Evolutionary conservation across 768 basidiomycete species (phyloP).

Genomic region (Trametes meyenii): DNA sequence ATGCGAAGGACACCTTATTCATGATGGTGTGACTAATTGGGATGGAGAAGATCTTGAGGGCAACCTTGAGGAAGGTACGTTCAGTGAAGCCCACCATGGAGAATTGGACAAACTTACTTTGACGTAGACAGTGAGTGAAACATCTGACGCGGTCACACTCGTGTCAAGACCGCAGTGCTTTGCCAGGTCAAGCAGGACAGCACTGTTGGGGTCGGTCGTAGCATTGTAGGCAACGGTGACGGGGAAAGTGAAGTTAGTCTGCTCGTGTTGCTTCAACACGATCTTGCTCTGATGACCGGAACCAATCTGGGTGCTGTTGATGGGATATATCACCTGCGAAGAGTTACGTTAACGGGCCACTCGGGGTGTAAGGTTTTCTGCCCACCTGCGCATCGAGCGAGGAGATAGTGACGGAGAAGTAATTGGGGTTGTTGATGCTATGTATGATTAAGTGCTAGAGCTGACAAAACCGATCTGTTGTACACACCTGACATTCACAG

Average conservation of each 20-base stretch:
- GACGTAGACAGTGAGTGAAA: slow-evolving; percentile 68
- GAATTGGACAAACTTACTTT: slow-evolving; percentile 44
- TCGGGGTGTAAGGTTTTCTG: background rate
- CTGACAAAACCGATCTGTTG: background rate
- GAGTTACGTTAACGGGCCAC: background rate
- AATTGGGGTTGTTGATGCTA: slow-evolving; percentile 84
- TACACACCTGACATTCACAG: slow-evolving; percentile 66
- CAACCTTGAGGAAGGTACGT: slow-evolving; percentile 47
- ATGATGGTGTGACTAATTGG: slow-evolving; percentile 68
- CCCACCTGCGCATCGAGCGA: slow-evolving; percentile 63
- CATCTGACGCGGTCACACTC: slow-evolving; percentile 45
- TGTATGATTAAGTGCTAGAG: slow-evolving; percentile 7
- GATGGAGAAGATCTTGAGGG: slow-evolving; percentile 64
- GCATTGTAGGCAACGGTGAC: slow-evolving; percentile 67
- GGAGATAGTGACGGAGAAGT: slow-evolving; percentile 68
- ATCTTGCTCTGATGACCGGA: slow-evolving; percentile 53
- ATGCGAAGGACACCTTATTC: slow-evolving; percentile 61
- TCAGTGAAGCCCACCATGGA: background rate
- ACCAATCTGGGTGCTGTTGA: slow-evolving; percentile 70
- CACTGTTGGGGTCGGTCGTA: slow-evolving; percentile 50
- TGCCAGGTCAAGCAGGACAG: slow-evolving; percentile 63
- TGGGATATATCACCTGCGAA: slow-evolving; percentile 73
- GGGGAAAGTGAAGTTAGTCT: slow-evolving; percentile 76
- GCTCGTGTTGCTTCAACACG: slow-evolving; percentile 48
- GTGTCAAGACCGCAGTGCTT: slow-evolving; percentile 57